Evolutionary conservation across 73 alveolate genomes (phyloP).

Genomic region (Stentor coeruleus): DNA sequence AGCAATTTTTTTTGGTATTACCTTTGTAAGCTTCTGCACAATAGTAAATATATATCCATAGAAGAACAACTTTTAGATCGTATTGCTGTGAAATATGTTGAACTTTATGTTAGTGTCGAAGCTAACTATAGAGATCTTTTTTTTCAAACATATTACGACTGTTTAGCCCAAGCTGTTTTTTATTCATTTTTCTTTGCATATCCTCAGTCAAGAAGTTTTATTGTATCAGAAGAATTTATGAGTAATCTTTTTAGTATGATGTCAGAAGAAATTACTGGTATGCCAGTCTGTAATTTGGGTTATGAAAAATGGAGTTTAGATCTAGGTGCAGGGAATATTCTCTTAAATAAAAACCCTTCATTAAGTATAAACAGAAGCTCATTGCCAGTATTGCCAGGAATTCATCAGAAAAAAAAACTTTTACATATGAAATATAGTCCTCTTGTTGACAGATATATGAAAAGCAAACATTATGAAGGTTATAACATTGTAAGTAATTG

Average conservation of each 20-base stretch:
- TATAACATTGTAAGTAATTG: neutral
- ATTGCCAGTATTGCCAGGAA: slow-evolving; percentile 24
- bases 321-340: slow-evolving; percentile 71
- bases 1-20: slow-evolving; percentile 12
- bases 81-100: slow-evolving; percentile 53
- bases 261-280: slow-evolving; percentile 70
- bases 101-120: slow-evolving; percentile 41
- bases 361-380: slow-evolving; percentile 31
- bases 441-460: slow-evolving; percentile 38
- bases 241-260: slow-evolving; percentile 29
- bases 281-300: slow-evolving; percentile 53
- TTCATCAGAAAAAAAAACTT: neutral
- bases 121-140: slow-evolving; percentile 31
- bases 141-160: slow-evolving; percentile 65
- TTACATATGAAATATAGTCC: slow-evolving; percentile 63
- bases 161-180: slow-evolving; percentile 74
- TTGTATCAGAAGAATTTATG: slow-evolving; percentile 43
- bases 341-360: slow-evolving; percentile 48
- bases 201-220: slow-evolving; percentile 70
- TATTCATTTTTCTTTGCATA: slow-evolving; percentile 73
- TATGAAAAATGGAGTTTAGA: slow-evolving; percentile 76
- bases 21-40: no score
- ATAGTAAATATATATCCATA: no score
- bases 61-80: slow-evolving; percentile 52
- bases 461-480: slow-evolving; percentile 19